These are phyloP conservation scores for Apiotrichum mycotoxinovorans DNA, from an alignment of 1,284 basidiomycete genomes.

Conservation along the genomic window DNA sequence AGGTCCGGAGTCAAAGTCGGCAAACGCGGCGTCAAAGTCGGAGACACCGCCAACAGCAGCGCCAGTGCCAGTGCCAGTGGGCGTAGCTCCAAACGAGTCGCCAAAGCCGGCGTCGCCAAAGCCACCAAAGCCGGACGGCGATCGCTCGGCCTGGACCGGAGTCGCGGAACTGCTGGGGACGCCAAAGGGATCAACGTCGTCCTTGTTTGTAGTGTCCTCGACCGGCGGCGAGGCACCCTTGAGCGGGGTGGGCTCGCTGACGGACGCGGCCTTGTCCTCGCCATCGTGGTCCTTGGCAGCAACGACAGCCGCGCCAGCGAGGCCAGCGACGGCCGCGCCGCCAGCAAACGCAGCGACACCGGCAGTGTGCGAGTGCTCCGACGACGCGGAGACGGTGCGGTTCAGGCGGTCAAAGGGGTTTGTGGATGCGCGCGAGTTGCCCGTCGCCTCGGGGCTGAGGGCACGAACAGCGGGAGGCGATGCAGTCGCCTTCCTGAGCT, in stretches of 20 bases:
- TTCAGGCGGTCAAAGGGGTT: constrained; percentile 80
- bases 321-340: constrained; percentile 24
- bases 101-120: constrained; percentile 38
- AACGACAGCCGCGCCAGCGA: constrained; percentile 17
- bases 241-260: neutral
- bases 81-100: constrained; percentile 34
- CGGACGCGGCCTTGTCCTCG: neutral
- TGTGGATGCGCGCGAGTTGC: constrained; percentile 63
- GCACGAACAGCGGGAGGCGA: constrained; percentile 50
- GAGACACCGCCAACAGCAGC: constrained; percentile 48
- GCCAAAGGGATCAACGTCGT: constrained; percentile 65
- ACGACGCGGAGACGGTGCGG: neutral
- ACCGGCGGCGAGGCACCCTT: constrained; percentile 24
- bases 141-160: constrained; percentile 15
- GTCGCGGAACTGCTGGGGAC: constrained; percentile 36
- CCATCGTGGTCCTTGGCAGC: too few species aligned
- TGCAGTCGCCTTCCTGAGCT: constrained; percentile 43
- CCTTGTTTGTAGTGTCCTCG: constrained; percentile 23
- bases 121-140: constrained; percentile 21
- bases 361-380: neutral
- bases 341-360: constrained; percentile 23
- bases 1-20: constrained; percentile 59
- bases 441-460: constrained; percentile 50
- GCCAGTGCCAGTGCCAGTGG: constrained; percentile 45
- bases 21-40: constrained; percentile 47